Evolutionary conservation across 83 land plant species (phyloP), one percentile per base, ranked within the genome.

Genomic region (Diphasiastrum complanatum): DNA sequence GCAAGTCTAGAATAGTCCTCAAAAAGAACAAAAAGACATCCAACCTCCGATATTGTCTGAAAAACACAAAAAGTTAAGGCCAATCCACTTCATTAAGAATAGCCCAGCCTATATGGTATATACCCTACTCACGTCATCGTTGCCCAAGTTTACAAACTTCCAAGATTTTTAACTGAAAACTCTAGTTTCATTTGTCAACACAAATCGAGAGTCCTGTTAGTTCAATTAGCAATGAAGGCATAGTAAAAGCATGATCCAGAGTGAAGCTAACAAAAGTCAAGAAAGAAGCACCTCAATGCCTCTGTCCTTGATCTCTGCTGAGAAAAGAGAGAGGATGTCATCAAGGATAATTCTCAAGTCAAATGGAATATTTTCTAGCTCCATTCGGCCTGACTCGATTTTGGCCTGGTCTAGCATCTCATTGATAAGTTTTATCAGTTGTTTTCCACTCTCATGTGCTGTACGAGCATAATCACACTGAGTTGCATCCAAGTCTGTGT

Each of bases 341-440:
- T 87, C 93, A 23, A 87, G 33, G 50, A 81, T 45, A 26, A 77
- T 69, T 14, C 83, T 64, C 33, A 84, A 53, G 38, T 87, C 75
- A 50, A 87, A 87, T 2, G 36, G 72, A 26, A 81, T 79, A 16
- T 66, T 78, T 36, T 81, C 93, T 26, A 87, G 79, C 73, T 87
- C 93, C 67, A 87, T 79, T 51, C 71, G 82, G 0, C 93, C 89
- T 4, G 90, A 80, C 64, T 85, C 95, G 55, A 85, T 85, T 61
- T 82, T 88, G 5, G 95, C 90, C 60, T 85, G 87, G 51, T 88
- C 95, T 10, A 88, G 70, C 35, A 88, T 84, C 63, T 79, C 85
- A 70, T 85, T 88, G 62, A 88, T 85, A 4, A 88, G 77, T 14
- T 86, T 75, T 8, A 88, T 74, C 10, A 88, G 51, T 51, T 75